A percentile compares a stretch with the other conserved stretches of the same genome.
phyloP scores from a whole-genome alignment of 2,329 filamentous ascomycete species.

The Cryphonectria japonica region DNA sequence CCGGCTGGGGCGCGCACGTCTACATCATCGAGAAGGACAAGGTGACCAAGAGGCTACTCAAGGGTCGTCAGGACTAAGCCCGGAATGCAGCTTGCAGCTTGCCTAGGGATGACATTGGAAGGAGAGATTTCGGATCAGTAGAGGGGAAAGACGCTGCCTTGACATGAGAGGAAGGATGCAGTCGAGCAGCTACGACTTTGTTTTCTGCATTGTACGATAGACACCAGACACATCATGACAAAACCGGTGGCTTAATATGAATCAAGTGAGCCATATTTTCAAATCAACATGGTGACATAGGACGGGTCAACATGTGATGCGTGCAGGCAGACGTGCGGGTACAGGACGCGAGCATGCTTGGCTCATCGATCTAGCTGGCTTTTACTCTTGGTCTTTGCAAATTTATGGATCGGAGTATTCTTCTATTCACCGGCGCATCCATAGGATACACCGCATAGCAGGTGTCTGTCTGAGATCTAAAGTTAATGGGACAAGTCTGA shows the following conservation, averaged over 20 bases:
- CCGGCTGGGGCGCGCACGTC: slow-evolving; percentile 97
- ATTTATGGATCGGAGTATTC: background rate
- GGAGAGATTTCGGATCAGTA: slow-evolving; percentile 14
- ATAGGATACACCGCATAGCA: slow-evolving; percentile 1
- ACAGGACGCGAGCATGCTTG: background rate
- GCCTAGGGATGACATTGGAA: slow-evolving; percentile 16
- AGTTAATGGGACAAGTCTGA: slow-evolving; percentile 18
- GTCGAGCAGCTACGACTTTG: slow-evolving; percentile 26
- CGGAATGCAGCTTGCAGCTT: no score
- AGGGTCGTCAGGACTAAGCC: slow-evolving; percentile 88
- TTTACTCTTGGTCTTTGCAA: background rate
- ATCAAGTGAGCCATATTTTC: slow-evolving; percentile 16
- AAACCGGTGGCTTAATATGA: slow-evolving; percentile 19
- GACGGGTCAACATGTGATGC: background rate
- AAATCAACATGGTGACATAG: slow-evolving; percentile 12
- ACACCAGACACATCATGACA: slow-evolving; percentile 28
- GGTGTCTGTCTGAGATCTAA: slow-evolving; percentile 25
- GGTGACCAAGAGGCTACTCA: slow-evolving; percentile 97
- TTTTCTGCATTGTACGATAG: slow-evolving; percentile 29
- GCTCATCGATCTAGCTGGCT: background rate
- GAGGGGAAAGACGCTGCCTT: slow-evolving; percentile 15
- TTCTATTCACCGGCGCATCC: slow-evolving; percentile 5
- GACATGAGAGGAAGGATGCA: slow-evolving; percentile 17
- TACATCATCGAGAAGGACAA: slow-evolving; percentile 99
- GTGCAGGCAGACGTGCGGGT: background rate